A percentile compares a stretch with the other conserved stretches of the same genome.
Conservation (phyloP, 106 monocot species). For the Dioscorea zingiberensis region DNA sequence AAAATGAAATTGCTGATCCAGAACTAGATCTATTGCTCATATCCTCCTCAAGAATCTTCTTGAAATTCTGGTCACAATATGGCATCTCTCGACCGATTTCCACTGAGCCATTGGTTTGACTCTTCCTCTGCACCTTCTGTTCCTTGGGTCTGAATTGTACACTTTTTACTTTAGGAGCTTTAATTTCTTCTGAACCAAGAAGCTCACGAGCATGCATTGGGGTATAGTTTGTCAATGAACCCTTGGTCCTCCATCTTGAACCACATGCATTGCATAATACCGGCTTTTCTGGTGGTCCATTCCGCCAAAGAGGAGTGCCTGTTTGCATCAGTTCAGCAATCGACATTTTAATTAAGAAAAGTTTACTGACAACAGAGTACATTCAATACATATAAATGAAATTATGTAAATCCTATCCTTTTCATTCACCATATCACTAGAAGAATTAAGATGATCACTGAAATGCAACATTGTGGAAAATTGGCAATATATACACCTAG, state of each 20-base stretch:
- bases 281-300: constrained; percentile 98
- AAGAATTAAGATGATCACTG: too few species aligned
- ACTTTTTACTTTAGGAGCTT: constrained; percentile 40
- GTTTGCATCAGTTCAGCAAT: constrained; percentile 15
- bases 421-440: too few species aligned
- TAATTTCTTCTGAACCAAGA: constrained; percentile 44
- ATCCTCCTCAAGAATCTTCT: constrained; percentile 54
- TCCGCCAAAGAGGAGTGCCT: constrained; percentile 99
- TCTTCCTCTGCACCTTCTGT: constrained; percentile 45
- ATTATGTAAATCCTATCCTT: too few species aligned
- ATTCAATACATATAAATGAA: too few species aligned
- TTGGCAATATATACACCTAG: too few species aligned
- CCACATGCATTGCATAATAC: constrained; percentile 98
- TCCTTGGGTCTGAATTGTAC: constrained; percentile 35
- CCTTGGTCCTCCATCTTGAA: constrained; percentile 98
- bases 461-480: too few species aligned
- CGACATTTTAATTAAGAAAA: not conserved
- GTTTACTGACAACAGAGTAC: not conserved
- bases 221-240: constrained; percentile 82
- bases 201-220: constrained; percentile 76
- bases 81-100: constrained; percentile 34
- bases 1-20: constrained; percentile 82
- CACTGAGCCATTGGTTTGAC: constrained; percentile 14
- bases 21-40: constrained; percentile 73
- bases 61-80: constrained; percentile 63